Base-by-base conservation (phyloP, 768 basidiomycete species). In the Collybiopsis luxurians region DNA sequence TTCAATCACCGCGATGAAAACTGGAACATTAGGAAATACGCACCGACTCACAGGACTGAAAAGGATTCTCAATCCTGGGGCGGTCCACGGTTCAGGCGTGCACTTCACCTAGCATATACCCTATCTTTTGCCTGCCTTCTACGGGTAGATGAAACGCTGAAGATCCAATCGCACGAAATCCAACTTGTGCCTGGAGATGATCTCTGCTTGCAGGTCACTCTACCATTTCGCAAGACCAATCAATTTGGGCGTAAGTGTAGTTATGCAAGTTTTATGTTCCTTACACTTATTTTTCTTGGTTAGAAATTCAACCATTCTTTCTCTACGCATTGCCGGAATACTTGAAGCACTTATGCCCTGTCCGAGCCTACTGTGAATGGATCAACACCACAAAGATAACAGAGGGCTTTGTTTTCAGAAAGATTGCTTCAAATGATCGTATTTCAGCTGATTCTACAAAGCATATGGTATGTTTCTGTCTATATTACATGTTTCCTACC, bases 51-150 rank as follows among this genome's bases (percentile, higher is more conserved):
- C 1, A 52, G 57, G 15, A 59, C 59, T 34, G 26, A 48, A 48
- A 55, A 61, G 27, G 56, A 56, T 0, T 53, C 69, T 34, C 19
- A 64, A 4, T 21, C 34, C 4, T 74, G 72, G 71, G 69, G 67
- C 39, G 72, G 74, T 10, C 62, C 64, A 6, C 53, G 63, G 1
- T 63, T 60, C 3, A 60, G 67, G 1, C 55, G 54, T 13, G 64
- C 71, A n/a, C 61, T 73, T 0, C 66, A 68, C 10, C 67, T 70
- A 0, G 67, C 68, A 2, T 75, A 73, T 38, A 66, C 66, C 0
- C 40, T 74, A 12, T 61, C 72, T 2, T 75, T 73, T 47, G n/a
- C 69, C 0, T 75, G 72, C 45, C 45, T 75, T 9, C 61, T 74
- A 0, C 68, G 67, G 2, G 64, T 70, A 47, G 70, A 73, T 51